A percentile compares a stretch with the other conserved stretches of the same genome.
These are phyloP conservation scores for Neurospora pannonica DNA, from an alignment of 495 filamentous ascomycete genomes.

Conservation along the genomic window DNA sequence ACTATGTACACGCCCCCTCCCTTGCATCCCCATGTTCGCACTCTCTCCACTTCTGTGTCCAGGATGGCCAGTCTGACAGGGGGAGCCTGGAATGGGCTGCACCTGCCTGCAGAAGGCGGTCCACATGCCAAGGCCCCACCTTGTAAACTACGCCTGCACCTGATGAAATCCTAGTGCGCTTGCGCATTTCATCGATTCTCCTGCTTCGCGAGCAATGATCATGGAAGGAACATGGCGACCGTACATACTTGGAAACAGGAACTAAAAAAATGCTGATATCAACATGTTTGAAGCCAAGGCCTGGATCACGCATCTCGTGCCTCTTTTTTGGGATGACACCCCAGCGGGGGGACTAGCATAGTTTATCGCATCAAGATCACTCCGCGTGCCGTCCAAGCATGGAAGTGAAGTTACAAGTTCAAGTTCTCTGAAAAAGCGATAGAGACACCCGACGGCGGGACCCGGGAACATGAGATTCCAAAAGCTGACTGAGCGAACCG, in stretches of 20 bases:
- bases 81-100: neutral
- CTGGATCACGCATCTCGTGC: neutral
- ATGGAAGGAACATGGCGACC: neutral
- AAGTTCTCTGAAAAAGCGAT: neutral
- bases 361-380: neutral
- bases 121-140: neutral
- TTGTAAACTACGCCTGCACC: neutral
- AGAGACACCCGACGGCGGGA: neutral
- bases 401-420: neutral
- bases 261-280: neutral
- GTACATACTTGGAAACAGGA: neutral
- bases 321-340: neutral
- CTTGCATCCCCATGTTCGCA: neutral
- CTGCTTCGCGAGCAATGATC: neutral
- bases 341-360: neutral
- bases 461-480: neutral
- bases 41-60: neutral
- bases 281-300: neutral
- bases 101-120: neutral
- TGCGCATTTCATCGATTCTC: neutral
- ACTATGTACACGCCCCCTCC: neutral
- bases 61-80: neutral
- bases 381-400: neutral
- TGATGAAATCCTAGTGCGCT: neutral
- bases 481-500: neutral